Evolutionary conservation across 2,329 filamentous ascomycete species (phyloP), one percentile per base, ranked within the genome.

Genomic region (Alternaria brassicae): DNA sequence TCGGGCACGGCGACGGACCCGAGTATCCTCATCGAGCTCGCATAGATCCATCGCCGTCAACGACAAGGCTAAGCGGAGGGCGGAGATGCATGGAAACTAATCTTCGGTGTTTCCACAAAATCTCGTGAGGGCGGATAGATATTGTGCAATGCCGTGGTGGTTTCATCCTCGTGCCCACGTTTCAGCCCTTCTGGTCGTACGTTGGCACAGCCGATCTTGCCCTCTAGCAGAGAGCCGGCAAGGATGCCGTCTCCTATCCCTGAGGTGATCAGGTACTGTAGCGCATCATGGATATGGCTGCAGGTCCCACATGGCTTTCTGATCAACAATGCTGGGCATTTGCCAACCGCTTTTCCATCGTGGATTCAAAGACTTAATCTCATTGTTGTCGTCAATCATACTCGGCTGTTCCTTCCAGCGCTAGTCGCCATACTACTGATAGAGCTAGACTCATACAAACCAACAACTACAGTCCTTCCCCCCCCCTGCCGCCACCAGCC

Each of bases 181-280:
- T 48, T 48, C 44, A 48, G 44, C 44, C 30, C 8, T 48, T 10
- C 28, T 48, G 19, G 19, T n/a, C 28, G 25, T 36, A 36, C 13
- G 27, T 13, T 30, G 25, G 44, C 52, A 36, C 23, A 7, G 44
- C 25, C 49, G 30, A 49, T 45, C 52, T 37, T 44, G 34, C 37
- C 21, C n/a, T 28, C 23, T 49, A 28, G 28, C 21, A 17, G 34
- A 12, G 42, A 23, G 53, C 44, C 12, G 34, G 27, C 27, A 25
- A 34, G 36, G 19, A 40, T 34, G 30, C 40, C 28, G 36, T 40
- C 23, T 21, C 9, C 17, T 17, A 58, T 42, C 56, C 56, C 28
- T 32, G 56, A 25, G 44, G 25, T 54, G 56, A 59, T 59, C 55
- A 48, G 25, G 28, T 41, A 47, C n/a, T n/a, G n/a, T n/a, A n/a